These are phyloP conservation scores for Malassezia pachydermatis DNA, from an alignment of 1,284 basidiomycete species.

Conservation along the genomic window DNA sequence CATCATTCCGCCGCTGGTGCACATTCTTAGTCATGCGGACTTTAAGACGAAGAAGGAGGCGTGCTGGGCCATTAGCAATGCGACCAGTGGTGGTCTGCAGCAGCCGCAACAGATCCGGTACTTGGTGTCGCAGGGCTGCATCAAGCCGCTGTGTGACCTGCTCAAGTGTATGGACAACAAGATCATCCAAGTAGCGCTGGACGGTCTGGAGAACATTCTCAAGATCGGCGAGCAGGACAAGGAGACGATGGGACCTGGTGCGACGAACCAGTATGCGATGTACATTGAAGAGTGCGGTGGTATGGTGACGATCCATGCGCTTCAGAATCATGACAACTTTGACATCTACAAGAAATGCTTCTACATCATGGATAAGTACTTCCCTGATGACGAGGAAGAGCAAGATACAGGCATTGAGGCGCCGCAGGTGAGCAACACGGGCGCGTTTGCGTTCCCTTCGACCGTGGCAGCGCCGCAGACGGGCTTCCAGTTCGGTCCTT, in stretches of 20 bases:
- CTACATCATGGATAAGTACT: conserved; percentile 60
- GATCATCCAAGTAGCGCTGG: conserved; percentile 94
- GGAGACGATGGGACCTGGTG: conserved; percentile 68
- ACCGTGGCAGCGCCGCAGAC: conserved; percentile 47
- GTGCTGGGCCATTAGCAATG: conserved; percentile 99
- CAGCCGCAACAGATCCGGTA: conserved; percentile 97
- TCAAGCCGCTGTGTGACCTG: conserved; percentile 94
- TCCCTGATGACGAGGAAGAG: conserved; percentile 52
- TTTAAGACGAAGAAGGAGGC: conserved; percentile 99
- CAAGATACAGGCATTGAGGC: conserved; percentile 60
- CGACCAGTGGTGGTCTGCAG: conserved; percentile 91
- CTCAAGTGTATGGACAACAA: conserved; percentile 99
- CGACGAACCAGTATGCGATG: conserved; percentile 81
- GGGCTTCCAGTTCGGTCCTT: conserved; percentile 41
- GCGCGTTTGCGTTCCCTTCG: conserved; percentile 64
- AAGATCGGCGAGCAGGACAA: conserved; percentile 97
- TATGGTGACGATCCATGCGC: conserved; percentile 90
- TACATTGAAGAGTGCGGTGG: conserved; percentile 93
- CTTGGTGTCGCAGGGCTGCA: conserved; percentile 92
- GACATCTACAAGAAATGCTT: conserved; percentile 99
- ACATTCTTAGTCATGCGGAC: conserved; percentile 92
- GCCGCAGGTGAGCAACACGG: conserved; percentile 72
- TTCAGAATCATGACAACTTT: conserved; percentile 98
- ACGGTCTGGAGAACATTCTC: conserved; percentile 95
- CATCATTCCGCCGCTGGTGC: conserved; percentile 94